phyloP scores from a whole-genome alignment of 2,329 filamentous ascomycete species.

The Penicillium sp. region DNA sequence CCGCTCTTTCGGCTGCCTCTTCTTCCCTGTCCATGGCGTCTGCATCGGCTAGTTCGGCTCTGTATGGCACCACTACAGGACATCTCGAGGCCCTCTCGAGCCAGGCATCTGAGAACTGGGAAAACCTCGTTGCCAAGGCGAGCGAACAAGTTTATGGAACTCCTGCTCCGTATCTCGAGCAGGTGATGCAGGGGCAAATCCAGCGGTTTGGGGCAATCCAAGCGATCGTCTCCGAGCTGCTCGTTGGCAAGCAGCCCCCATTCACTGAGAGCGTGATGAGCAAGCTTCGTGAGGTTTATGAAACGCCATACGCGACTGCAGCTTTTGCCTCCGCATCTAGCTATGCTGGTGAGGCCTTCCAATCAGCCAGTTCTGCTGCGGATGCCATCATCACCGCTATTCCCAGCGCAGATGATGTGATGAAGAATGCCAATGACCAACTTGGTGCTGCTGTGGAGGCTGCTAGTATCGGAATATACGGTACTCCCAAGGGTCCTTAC shows the following conservation, averaged over 20 bases:
- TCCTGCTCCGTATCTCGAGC: conserved; percentile 60
- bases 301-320: conserved; percentile 52
- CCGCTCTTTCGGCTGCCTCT: conserved; percentile 46
- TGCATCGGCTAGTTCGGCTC: conserved; percentile 42
- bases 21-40: conserved; percentile 40
- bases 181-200: conserved; percentile 59
- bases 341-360: conserved; percentile 50
- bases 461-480: conserved; percentile 58
- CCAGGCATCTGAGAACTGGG: conserved; percentile 62
- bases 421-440: conserved; percentile 56
- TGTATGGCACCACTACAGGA: conserved; percentile 48
- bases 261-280: conserved; percentile 78
- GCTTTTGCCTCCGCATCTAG: conserved; percentile 51
- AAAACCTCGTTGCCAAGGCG: conserved; percentile 60
- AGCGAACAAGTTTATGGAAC: conserved; percentile 69
- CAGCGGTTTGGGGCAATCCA: conserved; percentile 68
- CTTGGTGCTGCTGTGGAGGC: conserved; percentile 59
- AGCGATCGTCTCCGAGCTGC: conserved; percentile 70
- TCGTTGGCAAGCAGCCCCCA: conserved; percentile 72
- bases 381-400: conserved; percentile 51
- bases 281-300: conserved; percentile 68
- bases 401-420: conserved; percentile 56
- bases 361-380: conserved; percentile 40
- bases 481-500: conserved; percentile 52
- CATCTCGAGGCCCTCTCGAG: conserved; percentile 50